phyloP scores from a whole-genome alignment of 2,329 filamentous ascomycete species.

The Colletotrichum orchidophilum region DNA sequence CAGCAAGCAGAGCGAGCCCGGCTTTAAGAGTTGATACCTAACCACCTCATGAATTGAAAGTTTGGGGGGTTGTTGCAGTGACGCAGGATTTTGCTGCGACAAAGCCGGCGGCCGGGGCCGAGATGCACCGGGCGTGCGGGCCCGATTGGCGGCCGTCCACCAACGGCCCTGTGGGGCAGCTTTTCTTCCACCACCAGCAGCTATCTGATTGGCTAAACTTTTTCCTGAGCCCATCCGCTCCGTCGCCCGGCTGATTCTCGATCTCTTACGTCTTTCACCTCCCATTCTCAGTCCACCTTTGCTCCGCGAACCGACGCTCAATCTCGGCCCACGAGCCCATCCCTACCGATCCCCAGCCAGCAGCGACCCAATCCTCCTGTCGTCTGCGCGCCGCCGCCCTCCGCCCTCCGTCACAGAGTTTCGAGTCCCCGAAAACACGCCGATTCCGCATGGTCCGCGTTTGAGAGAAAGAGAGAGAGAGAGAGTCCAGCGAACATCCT shows the following conservation, averaged over 20 bases:
- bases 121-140: neutral
- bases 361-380: neutral
- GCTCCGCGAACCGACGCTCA: neutral
- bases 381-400: neutral
- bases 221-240: slow-evolving; percentile 17
- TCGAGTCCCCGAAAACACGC: neutral
- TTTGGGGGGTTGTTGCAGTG: neutral
- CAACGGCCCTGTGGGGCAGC: neutral
- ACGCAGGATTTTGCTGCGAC: neutral
- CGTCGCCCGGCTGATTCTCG: slow-evolving; percentile 8
- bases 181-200: neutral
- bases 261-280: neutral
- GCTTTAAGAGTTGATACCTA: neutral
- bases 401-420: neutral
- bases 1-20: too few species aligned
- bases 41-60: neutral
- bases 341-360: neutral
- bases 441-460: neutral
- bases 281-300: neutral
- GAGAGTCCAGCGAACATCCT: neutral
- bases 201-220: slow-evolving; percentile 15
- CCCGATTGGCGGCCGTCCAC: neutral
- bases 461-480: neutral
- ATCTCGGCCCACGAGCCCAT: slow-evolving; percentile 1
- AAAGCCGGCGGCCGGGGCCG: neutral